These are phyloP conservation scores for Lepidium aucheri DNA, from an alignment of 345 rosid species.

Conservation along the genomic window DNA sequence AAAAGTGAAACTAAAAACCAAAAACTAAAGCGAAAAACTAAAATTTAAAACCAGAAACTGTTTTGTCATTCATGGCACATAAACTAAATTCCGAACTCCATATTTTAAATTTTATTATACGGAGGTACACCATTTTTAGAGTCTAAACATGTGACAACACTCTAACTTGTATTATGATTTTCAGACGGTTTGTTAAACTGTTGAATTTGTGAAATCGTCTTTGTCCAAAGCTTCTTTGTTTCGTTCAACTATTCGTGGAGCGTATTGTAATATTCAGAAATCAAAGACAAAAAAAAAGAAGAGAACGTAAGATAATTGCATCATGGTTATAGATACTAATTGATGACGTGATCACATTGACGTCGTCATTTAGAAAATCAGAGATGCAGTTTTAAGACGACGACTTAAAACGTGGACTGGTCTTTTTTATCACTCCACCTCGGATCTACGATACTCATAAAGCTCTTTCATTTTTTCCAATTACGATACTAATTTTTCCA, in stretches of 20 bases:
- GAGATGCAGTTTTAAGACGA: not conserved
- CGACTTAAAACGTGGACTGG: not conserved
- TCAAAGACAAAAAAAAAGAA: not conserved
- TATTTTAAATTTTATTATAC: no score
- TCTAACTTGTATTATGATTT: not conserved
- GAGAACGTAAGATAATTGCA: not conserved
- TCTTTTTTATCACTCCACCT: not conserved
- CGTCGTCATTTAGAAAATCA: conserved; percentile 6
- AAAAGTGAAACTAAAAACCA: no score
- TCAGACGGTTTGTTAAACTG: not conserved
- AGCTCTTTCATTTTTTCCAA: not conserved
- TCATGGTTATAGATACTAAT: not conserved
- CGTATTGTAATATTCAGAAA: not conserved
- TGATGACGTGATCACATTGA: not conserved
- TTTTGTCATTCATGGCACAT: no score
- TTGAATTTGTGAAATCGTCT: not conserved
- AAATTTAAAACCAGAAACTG: no score
- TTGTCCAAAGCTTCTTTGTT: not conserved
- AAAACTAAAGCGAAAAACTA: no score
- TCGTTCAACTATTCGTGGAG: not conserved
- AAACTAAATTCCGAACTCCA: no score
- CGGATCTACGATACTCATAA: not conserved
- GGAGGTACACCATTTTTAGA: no score
- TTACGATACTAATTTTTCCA: conserved; percentile 1
- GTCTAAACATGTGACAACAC: no score